Percentiles rank a stretch among this genome's conserved stretches.
Evolutionary conservation across 768 basidiomycete species (phyloP).

Genomic region (Tremella mesenterica): DNA sequence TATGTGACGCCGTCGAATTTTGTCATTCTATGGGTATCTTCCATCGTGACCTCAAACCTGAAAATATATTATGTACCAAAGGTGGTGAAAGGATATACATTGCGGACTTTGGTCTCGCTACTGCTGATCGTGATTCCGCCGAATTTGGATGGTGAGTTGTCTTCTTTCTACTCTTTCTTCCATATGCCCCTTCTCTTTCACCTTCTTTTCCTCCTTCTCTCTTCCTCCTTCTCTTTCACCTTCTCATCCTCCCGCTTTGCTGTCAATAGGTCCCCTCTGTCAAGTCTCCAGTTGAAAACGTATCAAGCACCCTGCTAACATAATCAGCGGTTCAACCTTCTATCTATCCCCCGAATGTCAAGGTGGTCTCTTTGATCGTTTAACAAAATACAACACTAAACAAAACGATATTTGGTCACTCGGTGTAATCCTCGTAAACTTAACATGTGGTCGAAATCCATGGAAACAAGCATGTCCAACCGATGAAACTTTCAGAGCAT

Average conservation of each 20-base stretch:
- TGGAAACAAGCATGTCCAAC: slow-evolving; percentile 60
- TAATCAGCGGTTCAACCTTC: slow-evolving; percentile 73
- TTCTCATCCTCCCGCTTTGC: background rate
- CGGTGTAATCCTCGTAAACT: slow-evolving; percentile 66
- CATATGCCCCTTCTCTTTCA: background rate
- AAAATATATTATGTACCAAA: slow-evolving; percentile 68
- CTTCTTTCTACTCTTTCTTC: too few species aligned
- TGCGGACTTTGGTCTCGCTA: slow-evolving; percentile 91
- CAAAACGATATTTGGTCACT: slow-evolving; percentile 95
- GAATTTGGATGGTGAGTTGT: slow-evolving; percentile 65
- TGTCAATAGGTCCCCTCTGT: too few species aligned
- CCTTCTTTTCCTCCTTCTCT: background rate
- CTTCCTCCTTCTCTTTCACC: background rate
- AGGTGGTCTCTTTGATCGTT: slow-evolving; percentile 51
- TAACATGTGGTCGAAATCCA: slow-evolving; percentile 67
- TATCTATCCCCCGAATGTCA: slow-evolving; percentile 80
- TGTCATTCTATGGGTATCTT: slow-evolving; percentile 86
- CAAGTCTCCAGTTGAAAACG: too few species aligned
- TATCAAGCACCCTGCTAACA: too few species aligned
- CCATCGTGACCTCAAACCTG: slow-evolving; percentile 95
- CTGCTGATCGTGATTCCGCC: slow-evolving; percentile 69
- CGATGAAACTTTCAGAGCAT: slow-evolving; percentile 71
- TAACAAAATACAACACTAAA: slow-evolving; percentile 57
- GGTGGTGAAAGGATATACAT: slow-evolving; percentile 66
- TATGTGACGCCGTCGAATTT: slow-evolving; percentile 86